phyloP scores from a whole-genome alignment of 1,284 basidiomycete species.

The Abortiporus biennis region DNA sequence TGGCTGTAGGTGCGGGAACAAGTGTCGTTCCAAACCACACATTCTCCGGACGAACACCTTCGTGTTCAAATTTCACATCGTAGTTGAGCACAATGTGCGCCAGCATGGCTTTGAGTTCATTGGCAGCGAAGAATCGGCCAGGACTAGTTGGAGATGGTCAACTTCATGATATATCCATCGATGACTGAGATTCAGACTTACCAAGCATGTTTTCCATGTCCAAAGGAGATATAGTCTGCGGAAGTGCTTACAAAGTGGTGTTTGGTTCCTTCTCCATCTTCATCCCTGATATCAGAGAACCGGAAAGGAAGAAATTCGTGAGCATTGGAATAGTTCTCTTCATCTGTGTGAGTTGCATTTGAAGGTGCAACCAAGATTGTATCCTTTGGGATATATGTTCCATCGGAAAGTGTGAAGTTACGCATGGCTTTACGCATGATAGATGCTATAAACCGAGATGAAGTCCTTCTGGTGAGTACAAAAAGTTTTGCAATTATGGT shows the following conservation, averaged over 20 bases:
- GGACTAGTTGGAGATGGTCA: slow-evolving; percentile 20
- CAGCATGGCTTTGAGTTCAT: slow-evolving; percentile 38
- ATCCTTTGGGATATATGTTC: slow-evolving; percentile 36
- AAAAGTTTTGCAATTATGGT: too few relatives aligned
- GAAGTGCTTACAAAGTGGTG: slow-evolving; percentile 30
- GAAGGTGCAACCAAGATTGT: slow-evolving; percentile 36
- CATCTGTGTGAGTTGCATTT: slow-evolving; percentile 35
- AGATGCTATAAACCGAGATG: slow-evolving; percentile 8
- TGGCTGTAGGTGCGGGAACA: slow-evolving; percentile 6
- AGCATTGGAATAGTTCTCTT: slow-evolving; percentile 33
- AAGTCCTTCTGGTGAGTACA: slow-evolving; percentile 13
- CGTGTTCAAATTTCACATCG: slow-evolving; percentile 34
- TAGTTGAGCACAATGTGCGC: slow-evolving; percentile 37
- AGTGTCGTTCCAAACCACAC: not conserved
- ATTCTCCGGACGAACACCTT: slow-evolving; percentile 17
- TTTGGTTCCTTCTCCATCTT: slow-evolving; percentile 16
- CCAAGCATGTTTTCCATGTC: slow-evolving; percentile 40
- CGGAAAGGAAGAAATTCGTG: slow-evolving; percentile 37
- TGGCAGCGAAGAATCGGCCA: slow-evolving; percentile 40
- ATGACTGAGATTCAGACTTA: slow-evolving; percentile 18
- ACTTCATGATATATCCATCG: not conserved
- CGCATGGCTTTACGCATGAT: slow-evolving; percentile 20
- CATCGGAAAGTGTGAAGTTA: slow-evolving; percentile 33
- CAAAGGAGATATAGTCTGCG: slow-evolving; percentile 34
- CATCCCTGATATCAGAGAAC: slow-evolving; percentile 34